Base-by-base conservation (phyloP, 805 yeast species). In the Starmerella stigmatis region DNA sequence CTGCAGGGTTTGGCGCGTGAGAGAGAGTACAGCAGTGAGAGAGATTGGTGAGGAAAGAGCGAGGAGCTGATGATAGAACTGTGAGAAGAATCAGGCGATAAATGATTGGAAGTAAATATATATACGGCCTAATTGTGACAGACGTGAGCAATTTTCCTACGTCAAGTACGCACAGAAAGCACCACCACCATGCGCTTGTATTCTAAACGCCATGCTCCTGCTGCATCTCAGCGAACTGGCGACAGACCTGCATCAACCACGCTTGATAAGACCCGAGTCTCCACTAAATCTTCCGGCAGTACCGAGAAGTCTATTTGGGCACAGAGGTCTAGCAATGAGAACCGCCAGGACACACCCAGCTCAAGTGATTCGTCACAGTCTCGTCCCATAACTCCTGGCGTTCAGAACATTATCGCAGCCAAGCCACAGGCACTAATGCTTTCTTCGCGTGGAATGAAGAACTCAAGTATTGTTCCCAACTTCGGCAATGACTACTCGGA, bases 401-500 rank as follows among this genome's bases (percentile, higher is more conserved):
- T n/a, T n/a, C n/a, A n/a, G n/a, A n/a, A n/a, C n/a, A n/a, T n/a
- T n/a, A n/a, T n/a, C n/a, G n/a, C n/a, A n/a, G 27, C 17, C 2
- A 34, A 34, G 17, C 12, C 26, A 13, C 13, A 13, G 19, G 7
- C 5, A 15, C 10, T 23, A 11, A 6, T n/a, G 16, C 26, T 26
- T 2, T 5, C 19, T 10, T 19, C 13, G 19, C 42, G 34, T n/a
- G n/a, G n/a, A n/a, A n/a, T n/a, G n/a, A n/a, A 41, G 23, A 17
- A 27, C 15, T 9, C 4, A 10, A 17, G 23, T 3, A 4, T 9
- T n/a, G 8, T 10, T 5, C 53, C 53, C 19, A 62, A 62, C 52
- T 69, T 65, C 45, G 80, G 77, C 31, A 84, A 84, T 57, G 94
- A 86, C 60, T 85, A 79, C 57, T 70, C 86, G 2, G 78, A 81